These are phyloP conservation scores for Melampsora larici-populina DNA, from an alignment of 1,284 basidiomycete genomes.

Conservation along the genomic window DNA sequence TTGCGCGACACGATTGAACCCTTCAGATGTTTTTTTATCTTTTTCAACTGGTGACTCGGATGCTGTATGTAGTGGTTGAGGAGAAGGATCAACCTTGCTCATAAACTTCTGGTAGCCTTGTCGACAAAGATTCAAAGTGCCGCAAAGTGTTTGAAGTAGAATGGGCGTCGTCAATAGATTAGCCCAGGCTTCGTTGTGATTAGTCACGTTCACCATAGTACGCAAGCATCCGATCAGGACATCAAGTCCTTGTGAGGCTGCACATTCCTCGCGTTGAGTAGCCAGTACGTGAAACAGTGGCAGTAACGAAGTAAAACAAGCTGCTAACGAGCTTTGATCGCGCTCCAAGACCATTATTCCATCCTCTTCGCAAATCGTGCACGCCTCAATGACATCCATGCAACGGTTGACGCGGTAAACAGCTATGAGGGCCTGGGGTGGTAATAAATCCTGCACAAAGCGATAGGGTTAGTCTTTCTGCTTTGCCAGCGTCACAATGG, in stretches of 20 bases:
- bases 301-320: constrained; percentile 17
- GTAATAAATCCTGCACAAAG: background rate
- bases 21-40: too few relatives aligned
- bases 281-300: constrained; percentile 23
- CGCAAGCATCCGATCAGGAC: constrained; percentile 31
- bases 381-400: constrained; percentile 32
- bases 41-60: too few relatives aligned
- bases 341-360: constrained; percentile 19
- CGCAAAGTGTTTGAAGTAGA: constrained; percentile 19
- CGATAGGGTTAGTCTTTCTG: background rate
- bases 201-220: constrained; percentile 38
- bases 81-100: background rate
- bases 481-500: background rate
- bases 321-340: background rate
- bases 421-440: background rate
- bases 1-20: background rate
- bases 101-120: constrained; percentile 20
- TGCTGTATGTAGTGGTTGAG: too few relatives aligned
- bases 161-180: constrained; percentile 6
- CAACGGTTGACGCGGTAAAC: constrained; percentile 18
- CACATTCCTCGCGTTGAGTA: background rate
- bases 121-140: constrained; percentile 20
- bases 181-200: constrained; percentile 17
- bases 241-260: constrained; percentile 18
- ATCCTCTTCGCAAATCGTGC: constrained; percentile 36